Evolutionary conservation across 352 stramenopile species (phyloP).

Genomic region (Globisporangium nunn): DNA sequence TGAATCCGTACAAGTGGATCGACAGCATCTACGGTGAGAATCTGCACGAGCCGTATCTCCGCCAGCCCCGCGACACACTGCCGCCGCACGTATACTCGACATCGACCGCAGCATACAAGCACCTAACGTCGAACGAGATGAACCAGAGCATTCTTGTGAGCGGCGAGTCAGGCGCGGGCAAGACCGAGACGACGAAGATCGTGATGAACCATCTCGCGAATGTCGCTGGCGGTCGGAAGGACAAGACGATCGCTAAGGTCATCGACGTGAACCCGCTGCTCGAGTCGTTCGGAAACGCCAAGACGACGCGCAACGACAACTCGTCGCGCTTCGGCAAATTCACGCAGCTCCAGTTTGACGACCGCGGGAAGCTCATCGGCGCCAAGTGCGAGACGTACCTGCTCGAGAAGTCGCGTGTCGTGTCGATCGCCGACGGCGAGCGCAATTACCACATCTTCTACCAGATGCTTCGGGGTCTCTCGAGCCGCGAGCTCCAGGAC

Average conservation of each 20-base stretch:
- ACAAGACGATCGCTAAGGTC: conserved; percentile 88
- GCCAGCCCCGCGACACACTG: conserved; percentile 57
- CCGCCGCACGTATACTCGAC: conserved; percentile 82
- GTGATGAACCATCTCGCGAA: conserved; percentile 87
- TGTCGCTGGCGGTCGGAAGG: conserved; percentile 74
- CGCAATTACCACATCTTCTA: conserved; percentile 99
- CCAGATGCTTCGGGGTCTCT: conserved; percentile 80
- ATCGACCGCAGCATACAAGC: conserved; percentile 81
- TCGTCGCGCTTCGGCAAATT: conserved; percentile 89
- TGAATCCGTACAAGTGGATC: conserved; percentile 97
- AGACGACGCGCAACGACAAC: conserved; percentile 92
- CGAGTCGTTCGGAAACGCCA: conserved; percentile 93
- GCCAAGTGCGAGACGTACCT: conserved; percentile 93
- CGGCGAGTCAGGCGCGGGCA: conserved; percentile 85
- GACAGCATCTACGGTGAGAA: conserved; percentile 88
- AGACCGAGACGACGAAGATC: conserved; percentile 97
- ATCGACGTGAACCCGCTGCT: conserved; percentile 91
- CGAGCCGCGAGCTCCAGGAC: conserved; percentile 40
- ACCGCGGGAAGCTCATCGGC: conserved; percentile 68
- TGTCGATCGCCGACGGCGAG: conserved; percentile 92
- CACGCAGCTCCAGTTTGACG: conserved; percentile 85
- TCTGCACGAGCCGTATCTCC: conserved; percentile 77
- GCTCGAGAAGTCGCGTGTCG: conserved; percentile 94
- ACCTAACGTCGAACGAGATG: conserved; percentile 65
- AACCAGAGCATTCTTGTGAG: conserved; percentile 88